These are phyloP conservation scores for Candida saitoana DNA, from an alignment of 805 yeast species.

Conservation along the genomic window DNA sequence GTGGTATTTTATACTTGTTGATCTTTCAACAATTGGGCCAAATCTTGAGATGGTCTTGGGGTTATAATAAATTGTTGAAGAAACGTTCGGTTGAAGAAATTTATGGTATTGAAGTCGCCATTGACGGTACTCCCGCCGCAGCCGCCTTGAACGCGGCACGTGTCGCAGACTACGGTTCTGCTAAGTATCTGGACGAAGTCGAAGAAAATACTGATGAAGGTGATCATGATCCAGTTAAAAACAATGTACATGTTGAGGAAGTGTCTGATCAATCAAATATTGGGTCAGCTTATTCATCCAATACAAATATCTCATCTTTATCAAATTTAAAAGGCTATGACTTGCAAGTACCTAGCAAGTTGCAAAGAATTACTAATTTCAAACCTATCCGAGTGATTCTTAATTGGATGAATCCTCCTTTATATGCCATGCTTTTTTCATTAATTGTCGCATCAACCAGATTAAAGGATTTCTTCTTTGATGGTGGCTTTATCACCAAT, in stretches of 20 bases:
- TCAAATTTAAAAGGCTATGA: not conserved
- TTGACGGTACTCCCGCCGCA: not conserved
- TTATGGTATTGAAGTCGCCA: slow-evolving; percentile 10
- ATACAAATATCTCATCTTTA: not conserved
- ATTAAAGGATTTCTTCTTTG: slow-evolving; percentile 56
- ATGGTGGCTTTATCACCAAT: slow-evolving; percentile 51
- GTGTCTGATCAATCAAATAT: not conserved
- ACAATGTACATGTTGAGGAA: not conserved
- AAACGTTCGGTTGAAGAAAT: slow-evolving; percentile 42
- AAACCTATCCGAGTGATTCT: slow-evolving; percentile 21
- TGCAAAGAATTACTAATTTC: slow-evolving; percentile 5
- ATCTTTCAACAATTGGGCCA: slow-evolving; percentile 83
- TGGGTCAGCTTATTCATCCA: not conserved
- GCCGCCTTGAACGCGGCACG: not conserved
- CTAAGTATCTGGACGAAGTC: not conserved
- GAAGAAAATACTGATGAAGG: not conserved
- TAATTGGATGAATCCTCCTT: slow-evolving; percentile 72
- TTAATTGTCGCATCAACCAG: slow-evolving; percentile 68
- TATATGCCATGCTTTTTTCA: slow-evolving; percentile 70
- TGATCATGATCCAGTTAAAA: not conserved
- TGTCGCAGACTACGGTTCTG: not conserved
- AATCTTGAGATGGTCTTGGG: slow-evolving; percentile 84
- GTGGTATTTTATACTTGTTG: slow-evolving; percentile 70
- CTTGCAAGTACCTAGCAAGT: not conserved
- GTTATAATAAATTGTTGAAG: slow-evolving; percentile 65